Evolutionary conservation across 495 filamentous ascomycete genomes (phyloP), one percentile per base, ranked within the genome.

Genomic region (Gamarada debralockiae): DNA sequence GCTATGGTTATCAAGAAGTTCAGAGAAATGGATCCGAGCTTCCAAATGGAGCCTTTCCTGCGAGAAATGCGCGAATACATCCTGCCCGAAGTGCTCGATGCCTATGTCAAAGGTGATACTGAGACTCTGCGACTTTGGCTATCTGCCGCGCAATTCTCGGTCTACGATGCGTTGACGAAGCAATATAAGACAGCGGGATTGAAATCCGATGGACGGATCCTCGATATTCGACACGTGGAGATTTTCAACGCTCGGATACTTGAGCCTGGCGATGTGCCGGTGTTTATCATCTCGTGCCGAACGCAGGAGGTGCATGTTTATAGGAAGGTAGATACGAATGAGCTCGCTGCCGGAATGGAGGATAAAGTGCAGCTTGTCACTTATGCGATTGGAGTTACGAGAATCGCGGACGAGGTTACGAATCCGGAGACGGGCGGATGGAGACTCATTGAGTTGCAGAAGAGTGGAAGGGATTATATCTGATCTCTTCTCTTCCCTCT

Each of bases 221-320:
- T 98, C 14, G 93, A 98, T 64, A 96, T 98, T 62, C 76, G 93
- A 60, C 82, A 91, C 52, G 93, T 98, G 22, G 93, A 98, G 59
- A 87, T 98, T 53, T 70, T 93, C 14, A 83, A 83, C 37, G 93
- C 93, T 15, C 80, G 91, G 52, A 86, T 97, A 69, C 76, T 98
- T 33, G 95, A 98, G n/a, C 93, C 93, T 6, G 92, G 92, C 52
- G 93, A 97, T 49, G 88, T 97, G 36, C 93, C 93, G 0, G 92
- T 98, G 14, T 98, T 98, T 64, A 95, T 98, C 61, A 83, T 98
- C 51, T 95, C 89, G 38, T 96, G 90, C 69, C 79, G 91, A 31
- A 96, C 93, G n/a, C 93, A 98, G 66, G 93, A 98, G 66, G 90
- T 97, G 7, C 93, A 98, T 66, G 92, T 96, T 14, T 98, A 96